Base-by-base conservation (phyloP, 805 yeast genomes). In the Zygoascus bituminiphila region DNA sequence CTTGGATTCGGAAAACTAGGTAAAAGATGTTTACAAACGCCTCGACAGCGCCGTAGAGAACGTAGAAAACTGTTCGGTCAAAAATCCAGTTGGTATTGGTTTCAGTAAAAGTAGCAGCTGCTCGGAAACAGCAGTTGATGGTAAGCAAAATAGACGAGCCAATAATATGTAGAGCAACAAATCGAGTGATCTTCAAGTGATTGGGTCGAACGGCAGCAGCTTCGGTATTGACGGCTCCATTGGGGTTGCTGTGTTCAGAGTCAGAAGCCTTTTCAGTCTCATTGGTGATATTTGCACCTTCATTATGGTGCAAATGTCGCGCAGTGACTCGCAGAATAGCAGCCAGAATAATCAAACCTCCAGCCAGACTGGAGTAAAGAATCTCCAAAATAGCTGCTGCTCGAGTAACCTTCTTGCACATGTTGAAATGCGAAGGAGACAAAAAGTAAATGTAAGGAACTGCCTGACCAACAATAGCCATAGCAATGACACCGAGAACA, bases 31-130 rank as follows among this genome's bases (percentile, higher is more conserved):
- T 75, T 49, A 80, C 77, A 24, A 81, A 57, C 0, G 72, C 67
- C 67, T 84, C 93, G 43, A 81, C 67, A 3, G 74, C 76, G 29
- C 91, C 89, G 78, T 86, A 83, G 55, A 77, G 67, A 25, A 80
- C 69, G 62, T 82, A 84, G 78, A 81, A 77, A 21, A 78, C 79
- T 40, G 75, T 78, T 14, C 81, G 79, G 50, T 70, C 64, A 58
- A 67, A 70, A 6, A 78, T 68, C 73, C 76, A 71, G 39, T 36
- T 15, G 59, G 71, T 64, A 22, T 59, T 55, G 1, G 50, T 47
- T 6, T 19, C 42, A 36, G 49, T 54, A 52, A 66, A 65, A 22
- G 57, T 51, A 1, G 66, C 56, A 8, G 67, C 66, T n/a, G 52
- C 54, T 19, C 70, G 60, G 62, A 64, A 59, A 29, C 57, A 50